Percentiles rank a stretch among this genome's conserved stretches.
These are phyloP conservation scores for Aspergillus sp. DNA, from an alignment of 2,329 filamentous ascomycete genomes.

Conservation along the genomic window DNA sequence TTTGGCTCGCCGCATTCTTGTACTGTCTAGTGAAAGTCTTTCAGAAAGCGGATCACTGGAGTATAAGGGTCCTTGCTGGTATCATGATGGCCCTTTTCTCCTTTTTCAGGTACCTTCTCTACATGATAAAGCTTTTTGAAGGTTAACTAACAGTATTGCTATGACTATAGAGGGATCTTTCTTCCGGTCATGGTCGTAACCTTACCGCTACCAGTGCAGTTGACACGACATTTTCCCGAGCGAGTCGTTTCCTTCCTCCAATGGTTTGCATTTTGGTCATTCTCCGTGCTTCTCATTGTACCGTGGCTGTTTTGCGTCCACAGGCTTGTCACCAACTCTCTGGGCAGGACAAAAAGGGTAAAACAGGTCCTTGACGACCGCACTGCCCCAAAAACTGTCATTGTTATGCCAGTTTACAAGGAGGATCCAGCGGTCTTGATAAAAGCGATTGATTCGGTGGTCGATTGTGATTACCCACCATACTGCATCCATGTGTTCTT, in stretches of 20 bases:
- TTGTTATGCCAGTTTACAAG: conserved; percentile 96
- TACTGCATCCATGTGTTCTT: conserved; percentile 92
- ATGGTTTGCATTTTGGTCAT: conserved; percentile 95
- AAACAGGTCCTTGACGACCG: conserved; percentile 79
- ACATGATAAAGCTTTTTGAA: too few relatives aligned
- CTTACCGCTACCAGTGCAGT: conserved; percentile 69
- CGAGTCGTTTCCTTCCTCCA: conserved; percentile 69
- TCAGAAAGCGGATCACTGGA: conserved; percentile 83
- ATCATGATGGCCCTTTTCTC: conserved; percentile 70
- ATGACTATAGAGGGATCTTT: conserved; percentile 65
- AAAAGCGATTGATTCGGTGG: conserved; percentile 83
- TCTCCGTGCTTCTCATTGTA: conserved; percentile 75
- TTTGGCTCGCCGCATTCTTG: conserved; percentile 89
- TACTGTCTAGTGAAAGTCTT: conserved; percentile 90
- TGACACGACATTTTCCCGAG: conserved; percentile 68
- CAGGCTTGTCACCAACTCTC: conserved; percentile 78
- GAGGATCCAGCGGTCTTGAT: conserved; percentile 81
- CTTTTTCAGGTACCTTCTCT: conserved; percentile 58
- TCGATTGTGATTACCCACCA: conserved; percentile 88
- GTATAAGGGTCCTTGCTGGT: conserved; percentile 71
- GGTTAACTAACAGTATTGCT: too few relatives aligned
- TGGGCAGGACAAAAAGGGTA: conserved; percentile 76
- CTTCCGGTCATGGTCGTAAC: conserved; percentile 93
- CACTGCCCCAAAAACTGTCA: conserved; percentile 86
- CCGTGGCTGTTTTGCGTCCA: conserved; percentile 94